phyloP scores from a whole-genome alignment of 106 monocot genomes.

The Dendrobium officinale region DNA sequence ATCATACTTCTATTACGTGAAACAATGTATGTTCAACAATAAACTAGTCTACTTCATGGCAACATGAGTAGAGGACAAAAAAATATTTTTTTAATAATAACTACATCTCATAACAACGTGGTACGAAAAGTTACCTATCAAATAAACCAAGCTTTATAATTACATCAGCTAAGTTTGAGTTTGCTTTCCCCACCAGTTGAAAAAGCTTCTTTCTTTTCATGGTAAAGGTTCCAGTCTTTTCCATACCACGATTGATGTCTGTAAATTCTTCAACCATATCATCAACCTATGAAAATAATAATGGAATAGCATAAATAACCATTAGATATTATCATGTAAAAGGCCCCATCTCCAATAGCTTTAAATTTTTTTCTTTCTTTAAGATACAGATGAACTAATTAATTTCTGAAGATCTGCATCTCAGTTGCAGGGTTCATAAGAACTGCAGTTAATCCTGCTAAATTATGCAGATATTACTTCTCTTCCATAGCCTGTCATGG shows the following conservation, averaged over 20 bases:
- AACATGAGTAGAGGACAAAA: too few species aligned
- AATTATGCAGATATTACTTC: neutral
- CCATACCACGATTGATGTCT: conserved; percentile 84
- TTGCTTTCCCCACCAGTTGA: conserved; percentile 85
- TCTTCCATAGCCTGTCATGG: neutral
- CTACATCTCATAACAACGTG: too few species aligned
- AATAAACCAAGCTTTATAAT: conserved; percentile 79
- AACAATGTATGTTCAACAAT: too few species aligned
- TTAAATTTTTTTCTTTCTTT: neutral
- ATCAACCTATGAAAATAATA: conserved; percentile 51
- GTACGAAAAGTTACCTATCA: conserved; percentile 45
- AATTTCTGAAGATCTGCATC: neutral
- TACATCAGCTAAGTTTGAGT: conserved; percentile 85
- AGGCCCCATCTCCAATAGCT: neutral
- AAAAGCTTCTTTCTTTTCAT: conserved; percentile 86
- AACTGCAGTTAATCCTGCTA: neutral
- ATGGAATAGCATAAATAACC: neutral
- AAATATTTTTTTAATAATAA: neutral
- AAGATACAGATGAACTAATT: neutral
- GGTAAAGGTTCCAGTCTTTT: conserved; percentile 70
- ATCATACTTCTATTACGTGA: too few species aligned
- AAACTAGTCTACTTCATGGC: too few species aligned
- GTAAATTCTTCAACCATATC: conserved; percentile 86
- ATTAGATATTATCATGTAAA: neutral
- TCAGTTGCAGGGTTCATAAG: neutral